Evolutionary conservation across 768 basidiomycete genomes (phyloP).

Genomic region (Boletus barrowsii): DNA sequence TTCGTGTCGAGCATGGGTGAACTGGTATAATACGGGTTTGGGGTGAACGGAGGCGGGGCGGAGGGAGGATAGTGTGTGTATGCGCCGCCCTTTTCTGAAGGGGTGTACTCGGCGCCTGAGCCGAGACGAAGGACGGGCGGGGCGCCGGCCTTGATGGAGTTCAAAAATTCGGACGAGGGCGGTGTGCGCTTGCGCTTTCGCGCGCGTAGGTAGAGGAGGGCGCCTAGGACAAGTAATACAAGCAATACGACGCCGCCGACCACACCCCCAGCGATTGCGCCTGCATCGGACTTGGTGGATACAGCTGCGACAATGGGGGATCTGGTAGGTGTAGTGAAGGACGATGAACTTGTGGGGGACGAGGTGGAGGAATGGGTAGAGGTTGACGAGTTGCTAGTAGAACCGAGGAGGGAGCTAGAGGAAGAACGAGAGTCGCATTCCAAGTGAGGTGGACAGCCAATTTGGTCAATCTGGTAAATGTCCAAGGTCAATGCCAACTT

Average conservation of each 20-base stretch:
- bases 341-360: neutral
- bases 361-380: too few species aligned
- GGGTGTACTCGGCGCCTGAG: conserved; percentile 14
- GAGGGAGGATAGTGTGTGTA: conserved; percentile 1
- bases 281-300: conserved; percentile 27
- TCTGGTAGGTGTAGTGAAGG: neutral
- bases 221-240: conserved; percentile 30
- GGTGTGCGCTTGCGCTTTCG: conserved; percentile 42
- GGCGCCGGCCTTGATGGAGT: conserved; percentile 22
- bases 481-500: conserved; percentile 3
- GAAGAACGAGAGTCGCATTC: too few species aligned
- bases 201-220: conserved; percentile 42
- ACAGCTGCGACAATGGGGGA: conserved; percentile 7
- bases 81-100: conserved; percentile 15
- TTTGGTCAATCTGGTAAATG: neutral
- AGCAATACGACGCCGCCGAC: conserved; percentile 47
- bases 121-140: conserved; percentile 29
- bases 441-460: too few species aligned
- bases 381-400: too few species aligned
- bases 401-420: too few species aligned
- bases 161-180: conserved; percentile 60
- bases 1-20: conserved; percentile 8
- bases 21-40: conserved; percentile 12
- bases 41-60: conserved; percentile 3
- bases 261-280: conserved; percentile 52